Conservation (phyloP, 1,139 yeast species). For the Hemisphaericaspora xylofermentans region DNA sequence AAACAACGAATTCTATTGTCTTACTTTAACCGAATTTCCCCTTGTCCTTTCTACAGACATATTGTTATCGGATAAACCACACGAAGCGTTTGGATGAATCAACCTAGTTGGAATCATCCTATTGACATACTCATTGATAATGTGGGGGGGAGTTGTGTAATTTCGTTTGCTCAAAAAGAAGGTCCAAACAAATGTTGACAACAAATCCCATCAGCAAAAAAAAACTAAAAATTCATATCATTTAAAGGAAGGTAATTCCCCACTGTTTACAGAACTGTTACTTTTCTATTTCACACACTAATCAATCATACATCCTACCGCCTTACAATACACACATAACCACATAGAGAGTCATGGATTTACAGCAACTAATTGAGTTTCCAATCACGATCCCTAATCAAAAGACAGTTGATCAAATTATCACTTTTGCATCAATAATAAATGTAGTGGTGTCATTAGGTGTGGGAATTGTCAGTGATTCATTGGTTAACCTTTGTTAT, state of each 20-base stretch:
- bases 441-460: conserved; percentile 12
- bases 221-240: neutral
- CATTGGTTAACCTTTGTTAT: conserved; percentile 9
- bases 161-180: neutral
- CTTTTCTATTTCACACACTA: too few species aligned
- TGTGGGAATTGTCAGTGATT: conserved; percentile 13
- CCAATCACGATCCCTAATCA: conserved; percentile 19
- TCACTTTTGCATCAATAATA: conserved; percentile 9
- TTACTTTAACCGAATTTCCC: too few species aligned
- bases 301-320: neutral
- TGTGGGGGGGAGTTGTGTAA: too few species aligned
- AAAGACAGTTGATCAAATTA: conserved; percentile 11
- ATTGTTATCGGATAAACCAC: too few species aligned
- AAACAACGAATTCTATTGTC: too few species aligned
- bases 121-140: too few species aligned
- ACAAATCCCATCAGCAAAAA: neutral
- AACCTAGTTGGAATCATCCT: too few species aligned
- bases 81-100: too few species aligned
- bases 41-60: too few species aligned
- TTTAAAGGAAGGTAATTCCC: neutral
- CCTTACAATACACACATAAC: neutral
- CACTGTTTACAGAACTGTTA: neutral
- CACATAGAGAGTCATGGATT: neutral
- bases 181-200: neutral
- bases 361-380: conserved; percentile 11